Evolutionary conservation across 768 basidiomycete genomes (phyloP).

Genomic region (Kwoniella sp.): DNA sequence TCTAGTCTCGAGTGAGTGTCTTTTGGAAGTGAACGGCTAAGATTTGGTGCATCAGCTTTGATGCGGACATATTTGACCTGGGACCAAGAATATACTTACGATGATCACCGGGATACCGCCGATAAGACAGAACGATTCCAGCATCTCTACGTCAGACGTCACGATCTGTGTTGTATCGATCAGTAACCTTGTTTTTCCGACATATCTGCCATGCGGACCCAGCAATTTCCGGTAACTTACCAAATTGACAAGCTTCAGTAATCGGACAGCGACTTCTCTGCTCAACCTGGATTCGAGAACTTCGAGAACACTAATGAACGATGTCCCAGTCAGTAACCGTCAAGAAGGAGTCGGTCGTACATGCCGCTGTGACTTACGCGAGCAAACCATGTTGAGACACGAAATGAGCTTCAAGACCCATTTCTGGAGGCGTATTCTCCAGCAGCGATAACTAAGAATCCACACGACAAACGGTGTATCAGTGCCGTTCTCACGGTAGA

Average conservation of each 20-base stretch:
- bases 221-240: slow-evolving; percentile 59
- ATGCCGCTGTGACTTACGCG: slow-evolving; percentile 58
- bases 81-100: slow-evolving; percentile 54
- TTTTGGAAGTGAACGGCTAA: slow-evolving; percentile 85
- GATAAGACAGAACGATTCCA: slow-evolving; percentile 89
- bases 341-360: background rate
- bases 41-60: background rate
- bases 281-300: slow-evolving; percentile 85
- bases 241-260: slow-evolving; percentile 85
- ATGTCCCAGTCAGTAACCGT: background rate
- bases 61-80: background rate
- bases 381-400: slow-evolving; percentile 93
- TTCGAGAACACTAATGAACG: slow-evolving; percentile 66
- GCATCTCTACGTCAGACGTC: slow-evolving; percentile 71
- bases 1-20: slow-evolving; percentile 87
- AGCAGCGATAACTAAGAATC: slow-evolving; percentile 71
- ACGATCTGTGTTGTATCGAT: slow-evolving; percentile 57
- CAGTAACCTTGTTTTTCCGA: background rate
- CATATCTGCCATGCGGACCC: background rate
- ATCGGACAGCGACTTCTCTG: slow-evolving; percentile 78
- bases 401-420: slow-evolving; percentile 81
- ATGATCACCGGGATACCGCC: slow-evolving; percentile 94
- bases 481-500: background rate
- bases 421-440: slow-evolving; percentile 65
- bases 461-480: background rate